Percentiles rank a stretch among this genome's conserved stretches.
phyloP scores from a whole-genome alignment of 768 basidiomycete genomes.

The Amanita polypyramis region DNA sequence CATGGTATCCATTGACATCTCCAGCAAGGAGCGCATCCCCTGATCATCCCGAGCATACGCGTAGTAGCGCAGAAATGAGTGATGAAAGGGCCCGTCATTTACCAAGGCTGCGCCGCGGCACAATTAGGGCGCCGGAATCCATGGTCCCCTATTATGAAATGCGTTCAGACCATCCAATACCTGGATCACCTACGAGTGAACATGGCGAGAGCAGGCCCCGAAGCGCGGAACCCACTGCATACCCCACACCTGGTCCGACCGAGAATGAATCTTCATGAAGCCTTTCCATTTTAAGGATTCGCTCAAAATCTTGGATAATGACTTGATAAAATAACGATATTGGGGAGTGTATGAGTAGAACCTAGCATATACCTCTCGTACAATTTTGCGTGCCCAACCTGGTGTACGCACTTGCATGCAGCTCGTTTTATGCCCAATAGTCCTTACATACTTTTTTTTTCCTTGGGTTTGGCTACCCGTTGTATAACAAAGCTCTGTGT shows the following conservation, averaged over 20 bases:
- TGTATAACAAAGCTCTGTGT: neutral
- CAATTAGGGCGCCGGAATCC: conserved; percentile 54
- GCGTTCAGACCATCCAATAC: conserved; percentile 8
- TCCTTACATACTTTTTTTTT: neutral
- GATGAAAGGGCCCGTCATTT: conserved; percentile 21
- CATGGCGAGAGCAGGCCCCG: conserved; percentile 6
- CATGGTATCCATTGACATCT: conserved; percentile 1
- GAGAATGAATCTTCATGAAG: conserved; percentile 22
- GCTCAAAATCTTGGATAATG: neutral
- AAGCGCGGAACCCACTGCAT: conserved; percentile 23
- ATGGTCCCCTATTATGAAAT: conserved; percentile 34
- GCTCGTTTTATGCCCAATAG: neutral
- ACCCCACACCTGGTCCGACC: conserved; percentile 40
- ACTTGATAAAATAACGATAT: neutral
- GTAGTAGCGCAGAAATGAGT: conserved; percentile 15
- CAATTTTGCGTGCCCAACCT: neutral
- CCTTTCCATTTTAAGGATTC: neutral
- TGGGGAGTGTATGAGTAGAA: conserved; percentile 6
- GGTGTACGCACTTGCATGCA: neutral
- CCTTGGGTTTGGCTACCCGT: neutral
- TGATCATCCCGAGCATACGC: neutral
- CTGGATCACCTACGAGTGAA: conserved; percentile 8
- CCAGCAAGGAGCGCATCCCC: conserved; percentile 5
- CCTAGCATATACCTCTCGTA: neutral
- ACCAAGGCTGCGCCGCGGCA: conserved; percentile 59